A percentile compares a stretch with the other conserved stretches of the same genome.
Conservation (phyloP, 148 eudicot genomes). For the Heliamphora exappendiculata region DNA sequence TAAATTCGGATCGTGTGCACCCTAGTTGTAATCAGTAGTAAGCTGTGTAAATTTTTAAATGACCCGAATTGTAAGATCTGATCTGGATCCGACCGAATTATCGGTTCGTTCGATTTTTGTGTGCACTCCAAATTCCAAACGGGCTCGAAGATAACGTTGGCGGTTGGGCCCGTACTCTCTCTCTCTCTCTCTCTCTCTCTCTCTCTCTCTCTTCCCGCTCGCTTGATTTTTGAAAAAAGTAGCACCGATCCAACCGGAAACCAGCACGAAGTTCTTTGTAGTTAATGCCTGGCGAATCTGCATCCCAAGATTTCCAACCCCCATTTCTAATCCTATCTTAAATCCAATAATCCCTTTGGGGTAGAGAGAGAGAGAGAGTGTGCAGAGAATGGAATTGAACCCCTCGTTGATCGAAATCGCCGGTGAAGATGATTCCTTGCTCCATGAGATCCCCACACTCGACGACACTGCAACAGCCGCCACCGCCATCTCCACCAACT, state of each 20-base stretch:
- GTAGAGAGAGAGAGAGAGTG: constrained; percentile 5
- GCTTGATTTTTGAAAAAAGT: constrained; percentile 13
- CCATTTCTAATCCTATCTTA: background rate
- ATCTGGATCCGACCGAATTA: too few relatives aligned
- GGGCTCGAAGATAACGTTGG: too few relatives aligned
- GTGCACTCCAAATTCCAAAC: too few relatives aligned
- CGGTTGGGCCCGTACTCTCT: too few relatives aligned
- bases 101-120: too few relatives aligned
- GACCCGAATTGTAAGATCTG: too few relatives aligned
- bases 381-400: constrained; percentile 30
- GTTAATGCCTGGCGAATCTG: background rate
- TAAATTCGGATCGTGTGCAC: too few relatives aligned
- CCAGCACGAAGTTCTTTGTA: background rate
- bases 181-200: too few relatives aligned
- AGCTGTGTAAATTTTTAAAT: too few relatives aligned
- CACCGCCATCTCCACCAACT: constrained; percentile 13
- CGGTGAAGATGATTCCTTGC: constrained; percentile 40
- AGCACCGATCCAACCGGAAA: background rate
- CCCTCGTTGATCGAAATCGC: constrained; percentile 26
- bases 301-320: background rate
- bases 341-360: background rate
- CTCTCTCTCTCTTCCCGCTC: constrained; percentile 19
- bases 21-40: too few relatives aligned
- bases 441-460: constrained; percentile 11
- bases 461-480: constrained; percentile 13